These are phyloP conservation scores for Phlyctochytrium planicorne DNA, from an alignment of 192 early-diverging fungal species.

Conservation along the genomic window DNA sequence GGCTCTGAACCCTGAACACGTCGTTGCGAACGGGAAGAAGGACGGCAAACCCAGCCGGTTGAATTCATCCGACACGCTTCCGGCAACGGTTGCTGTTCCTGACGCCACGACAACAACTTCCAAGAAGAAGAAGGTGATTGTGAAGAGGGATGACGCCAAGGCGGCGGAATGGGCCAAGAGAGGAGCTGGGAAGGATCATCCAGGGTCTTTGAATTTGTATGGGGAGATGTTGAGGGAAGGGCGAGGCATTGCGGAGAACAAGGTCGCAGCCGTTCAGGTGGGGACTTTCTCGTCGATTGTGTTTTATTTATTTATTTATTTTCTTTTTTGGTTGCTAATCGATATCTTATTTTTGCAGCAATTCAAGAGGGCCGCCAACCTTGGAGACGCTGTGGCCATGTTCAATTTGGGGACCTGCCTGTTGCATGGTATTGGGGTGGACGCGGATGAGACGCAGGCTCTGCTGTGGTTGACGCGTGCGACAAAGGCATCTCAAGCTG, in stretches of 20 bases:
- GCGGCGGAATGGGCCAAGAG: neutral
- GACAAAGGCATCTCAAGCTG: neutral
- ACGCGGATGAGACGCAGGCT: neutral
- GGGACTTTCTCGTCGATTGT: too few species aligned
- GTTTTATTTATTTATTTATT: neutral
- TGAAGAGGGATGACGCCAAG: neutral
- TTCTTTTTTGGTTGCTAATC: neutral
- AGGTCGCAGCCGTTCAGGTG: neutral
- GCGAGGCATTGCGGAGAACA: neutral
- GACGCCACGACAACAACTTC: neutral
- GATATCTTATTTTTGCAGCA: neutral
- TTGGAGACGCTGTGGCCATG: constrained; percentile 3
- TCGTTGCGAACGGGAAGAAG: too few species aligned
- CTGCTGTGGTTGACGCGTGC: neutral
- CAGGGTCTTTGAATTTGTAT: neutral
- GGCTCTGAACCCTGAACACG: neutral
- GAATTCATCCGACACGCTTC: neutral
- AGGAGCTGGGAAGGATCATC: neutral
- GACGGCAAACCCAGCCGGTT: too few species aligned
- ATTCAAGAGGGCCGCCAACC: neutral
- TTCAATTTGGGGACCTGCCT: neutral
- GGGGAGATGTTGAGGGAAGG: neutral
- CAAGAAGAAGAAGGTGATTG: constrained; percentile 1
- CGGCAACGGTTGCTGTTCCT: neutral
- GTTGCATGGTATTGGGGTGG: neutral